phyloP scores from a whole-genome alignment of 78 protist genomes.

The Tieghemostelium lacteum region DNA sequence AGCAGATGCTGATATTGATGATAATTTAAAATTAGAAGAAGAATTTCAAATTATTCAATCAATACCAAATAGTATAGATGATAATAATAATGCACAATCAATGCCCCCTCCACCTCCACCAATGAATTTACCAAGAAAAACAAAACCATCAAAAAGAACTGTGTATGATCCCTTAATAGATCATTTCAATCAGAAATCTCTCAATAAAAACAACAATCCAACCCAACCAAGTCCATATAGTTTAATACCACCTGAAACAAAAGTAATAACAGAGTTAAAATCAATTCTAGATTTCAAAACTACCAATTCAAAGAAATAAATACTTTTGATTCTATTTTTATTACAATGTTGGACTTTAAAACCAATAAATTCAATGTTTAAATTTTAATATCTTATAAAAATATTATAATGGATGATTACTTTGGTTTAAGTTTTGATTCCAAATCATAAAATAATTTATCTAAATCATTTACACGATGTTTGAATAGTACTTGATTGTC shows the following conservation, averaged over 20 bases:
- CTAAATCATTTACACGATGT: conserved; percentile 62
- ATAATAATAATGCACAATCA: not conserved
- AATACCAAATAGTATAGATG: too few relatives aligned
- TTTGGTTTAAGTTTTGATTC: too few relatives aligned
- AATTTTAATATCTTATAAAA: too few relatives aligned
- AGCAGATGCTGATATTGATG: not conserved
- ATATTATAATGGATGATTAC: too few relatives aligned
- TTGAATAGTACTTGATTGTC: conserved; percentile 39
- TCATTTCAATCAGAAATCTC: not conserved
- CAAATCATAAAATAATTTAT: conserved; percentile 37
- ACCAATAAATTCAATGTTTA: too few relatives aligned
- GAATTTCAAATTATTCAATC: too few relatives aligned
- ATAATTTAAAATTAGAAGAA: too few relatives aligned
- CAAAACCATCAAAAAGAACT: conserved; percentile 49
- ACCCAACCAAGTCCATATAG: too few relatives aligned
- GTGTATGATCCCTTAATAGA: conserved; percentile 38
- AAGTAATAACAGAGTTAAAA: conserved; percentile 41
- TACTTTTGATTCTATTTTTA: too few relatives aligned
- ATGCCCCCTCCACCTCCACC: conserved; percentile 38
- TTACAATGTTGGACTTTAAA: too few relatives aligned
- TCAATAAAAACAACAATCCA: not conserved
- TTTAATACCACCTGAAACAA: conserved; percentile 33
- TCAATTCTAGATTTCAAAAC: conserved; percentile 14
- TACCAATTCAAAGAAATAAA: not conserved
- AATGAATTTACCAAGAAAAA: conserved; percentile 1